These are phyloP conservation scores for Aquilaria agallochum DNA, from an alignment of 441 rosid genomes.

Conservation along the genomic window DNA sequence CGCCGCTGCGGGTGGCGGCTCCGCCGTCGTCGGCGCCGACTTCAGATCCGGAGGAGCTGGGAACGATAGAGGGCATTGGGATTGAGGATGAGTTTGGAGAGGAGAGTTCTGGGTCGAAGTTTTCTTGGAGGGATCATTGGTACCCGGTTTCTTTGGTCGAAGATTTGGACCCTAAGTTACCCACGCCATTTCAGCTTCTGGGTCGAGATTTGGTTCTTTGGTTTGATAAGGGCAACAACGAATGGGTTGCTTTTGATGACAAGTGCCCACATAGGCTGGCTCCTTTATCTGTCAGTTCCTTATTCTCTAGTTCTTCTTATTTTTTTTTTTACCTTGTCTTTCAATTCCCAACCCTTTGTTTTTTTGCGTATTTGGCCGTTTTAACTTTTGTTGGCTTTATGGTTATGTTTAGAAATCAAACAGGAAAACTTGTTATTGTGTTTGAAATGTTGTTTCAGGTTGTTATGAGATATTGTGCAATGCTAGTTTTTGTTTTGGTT, in stretches of 20 bases:
- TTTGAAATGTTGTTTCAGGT: neutral
- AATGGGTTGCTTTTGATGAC: slow-evolving; percentile 88
- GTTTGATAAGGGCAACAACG: slow-evolving; percentile 51
- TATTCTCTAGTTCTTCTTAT: slow-evolving; percentile 6
- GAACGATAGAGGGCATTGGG: slow-evolving; percentile 17
- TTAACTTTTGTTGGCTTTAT: neutral
- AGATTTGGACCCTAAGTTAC: slow-evolving; percentile 56
- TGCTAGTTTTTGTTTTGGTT: neutral
- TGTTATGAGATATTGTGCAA: neutral
- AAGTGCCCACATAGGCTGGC: slow-evolving; percentile 89
- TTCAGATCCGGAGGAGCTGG: slow-evolving; percentile 16
- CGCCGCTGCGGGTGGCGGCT: slow-evolving; percentile 51
- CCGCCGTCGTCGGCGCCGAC: slow-evolving; percentile 36
- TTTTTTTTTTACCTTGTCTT: slow-evolving; percentile 6
- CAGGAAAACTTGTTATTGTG: too few species aligned
- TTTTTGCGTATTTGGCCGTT: neutral
- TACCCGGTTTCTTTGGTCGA: slow-evolving; percentile 71
- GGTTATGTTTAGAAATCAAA: neutral
- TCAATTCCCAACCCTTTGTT: neutral
- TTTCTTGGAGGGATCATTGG: slow-evolving; percentile 84
- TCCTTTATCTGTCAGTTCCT: slow-evolving; percentile 62
- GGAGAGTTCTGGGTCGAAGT: slow-evolving; percentile 33
- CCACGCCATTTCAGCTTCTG: slow-evolving; percentile 79
- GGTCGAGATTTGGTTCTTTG: slow-evolving; percentile 83
- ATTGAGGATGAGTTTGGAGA: neutral